Evolutionary conservation across 2,329 filamentous ascomycete species (phyloP).

Genomic region (Hymenotorrendiella dingleyae): DNA sequence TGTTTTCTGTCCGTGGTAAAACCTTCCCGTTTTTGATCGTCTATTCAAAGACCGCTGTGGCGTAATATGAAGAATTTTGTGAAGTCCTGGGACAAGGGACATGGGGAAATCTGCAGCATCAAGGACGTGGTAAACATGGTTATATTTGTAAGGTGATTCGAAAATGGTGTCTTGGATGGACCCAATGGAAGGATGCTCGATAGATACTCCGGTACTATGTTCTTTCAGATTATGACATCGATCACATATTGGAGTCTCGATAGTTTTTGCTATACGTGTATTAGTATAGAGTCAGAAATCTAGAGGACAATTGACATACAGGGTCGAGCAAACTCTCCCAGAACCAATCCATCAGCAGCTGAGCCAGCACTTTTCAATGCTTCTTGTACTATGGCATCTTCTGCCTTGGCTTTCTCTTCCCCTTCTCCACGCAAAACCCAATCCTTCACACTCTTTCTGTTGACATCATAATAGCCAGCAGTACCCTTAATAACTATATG

Average conservation of each 20-base stretch:
- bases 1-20: constrained; percentile 59
- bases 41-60: constrained; percentile 75
- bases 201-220: constrained; percentile 64
- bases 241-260: constrained; percentile 62
- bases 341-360: constrained; percentile 7
- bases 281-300: constrained; percentile 8
- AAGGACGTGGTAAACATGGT: constrained; percentile 91
- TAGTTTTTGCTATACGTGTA: constrained; percentile 7
- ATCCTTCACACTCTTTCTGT: constrained; percentile 44
- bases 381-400: constrained; percentile 42
- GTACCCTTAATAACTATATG: constrained; percentile 47
- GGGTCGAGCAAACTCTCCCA: constrained; percentile 11
- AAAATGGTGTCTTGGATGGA: constrained; percentile 78
- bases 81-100: constrained; percentile 76
- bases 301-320: constrained; percentile 7
- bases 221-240: constrained; percentile 80
- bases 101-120: constrained; percentile 97
- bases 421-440: constrained; percentile 33
- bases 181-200: constrained; percentile 74
- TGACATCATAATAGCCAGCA: constrained; percentile 51
- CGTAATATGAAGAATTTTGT: constrained; percentile 62
- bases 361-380: constrained; percentile 21
- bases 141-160: constrained; percentile 83
- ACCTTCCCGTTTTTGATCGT: constrained; percentile 62
- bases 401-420: constrained; percentile 20